Evolutionary conservation across 768 basidiomycete genomes (phyloP).

Genomic region (Pulveroboletus frians): DNA sequence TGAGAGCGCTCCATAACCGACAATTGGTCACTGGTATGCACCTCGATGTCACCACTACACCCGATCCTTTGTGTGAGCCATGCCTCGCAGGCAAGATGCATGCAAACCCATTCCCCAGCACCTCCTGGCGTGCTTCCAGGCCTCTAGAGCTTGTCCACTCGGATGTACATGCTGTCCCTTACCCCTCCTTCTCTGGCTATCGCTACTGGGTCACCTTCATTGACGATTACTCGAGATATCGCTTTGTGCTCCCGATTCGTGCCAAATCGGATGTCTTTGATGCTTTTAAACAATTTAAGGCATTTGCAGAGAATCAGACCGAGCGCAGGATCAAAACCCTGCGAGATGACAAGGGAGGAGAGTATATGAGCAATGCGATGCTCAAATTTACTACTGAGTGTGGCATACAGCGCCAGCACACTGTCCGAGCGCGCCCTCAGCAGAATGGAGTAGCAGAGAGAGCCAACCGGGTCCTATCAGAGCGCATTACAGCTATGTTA

Average conservation of each 20-base stretch:
- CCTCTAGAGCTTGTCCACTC: slow-evolving; percentile 6
- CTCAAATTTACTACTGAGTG: background rate
- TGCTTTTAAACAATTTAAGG: slow-evolving; percentile 20
- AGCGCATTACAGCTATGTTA: slow-evolving; percentile 19
- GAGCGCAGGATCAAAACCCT: too few species aligned
- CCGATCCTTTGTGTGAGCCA: background rate
- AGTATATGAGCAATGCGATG: slow-evolving; percentile 29
- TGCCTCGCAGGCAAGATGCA: slow-evolving; percentile 19
- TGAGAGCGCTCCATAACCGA: background rate
- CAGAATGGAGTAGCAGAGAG: background rate
- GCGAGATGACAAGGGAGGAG: slow-evolving; percentile 29
- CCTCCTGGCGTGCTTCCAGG: too few species aligned
- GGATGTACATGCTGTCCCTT: slow-evolving; percentile 17
- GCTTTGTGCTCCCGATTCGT: slow-evolving; percentile 17
- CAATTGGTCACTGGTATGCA: background rate
- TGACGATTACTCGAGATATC: slow-evolving; percentile 5
- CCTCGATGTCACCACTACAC: background rate
- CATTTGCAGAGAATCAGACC: slow-evolving; percentile 23
- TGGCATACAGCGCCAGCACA: slow-evolving; percentile 15
- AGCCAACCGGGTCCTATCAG: background rate
- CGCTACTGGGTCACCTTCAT: slow-evolving; percentile 13
- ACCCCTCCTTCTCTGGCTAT: background rate
- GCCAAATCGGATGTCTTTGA: slow-evolving; percentile 21
- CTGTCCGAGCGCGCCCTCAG: background rate
- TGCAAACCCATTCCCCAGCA: slow-evolving; percentile 14